A percentile compares a stretch with the other conserved stretches of the same genome.
phyloP scores from a whole-genome alignment of 2,329 filamentous ascomycete genomes.

The Bipolaris gigantea region DNA sequence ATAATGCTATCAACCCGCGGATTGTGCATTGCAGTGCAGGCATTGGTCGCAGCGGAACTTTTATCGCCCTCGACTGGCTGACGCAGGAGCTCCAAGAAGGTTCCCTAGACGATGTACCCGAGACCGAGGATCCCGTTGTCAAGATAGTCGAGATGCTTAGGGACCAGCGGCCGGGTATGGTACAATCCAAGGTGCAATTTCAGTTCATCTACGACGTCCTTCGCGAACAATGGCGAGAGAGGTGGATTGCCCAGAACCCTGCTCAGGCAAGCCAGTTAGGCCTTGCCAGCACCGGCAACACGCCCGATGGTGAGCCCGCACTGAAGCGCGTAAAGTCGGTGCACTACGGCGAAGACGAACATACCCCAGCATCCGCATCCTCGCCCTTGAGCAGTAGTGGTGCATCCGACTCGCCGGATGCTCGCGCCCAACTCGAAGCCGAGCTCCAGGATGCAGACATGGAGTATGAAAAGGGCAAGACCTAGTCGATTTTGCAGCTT shows the following conservation, averaged over 20 bases:
- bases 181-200: conserved; percentile 84
- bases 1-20: conserved; percentile 63
- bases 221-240: conserved; percentile 70
- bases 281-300: conserved; percentile 8
- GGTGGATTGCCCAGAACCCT: conserved; percentile 38
- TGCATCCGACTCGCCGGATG: conserved; percentile 14
- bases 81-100: conserved; percentile 79
- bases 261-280: conserved; percentile 34
- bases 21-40: conserved; percentile 78
- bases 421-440: conserved; percentile 37
- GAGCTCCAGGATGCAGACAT: conserved; percentile 36
- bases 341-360: conserved; percentile 10
- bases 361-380: background rate
- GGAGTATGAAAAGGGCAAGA: conserved; percentile 35
- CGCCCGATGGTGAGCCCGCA: conserved; percentile 23
- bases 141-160: conserved; percentile 78
- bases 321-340: conserved; percentile 37
- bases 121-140: conserved; percentile 69
- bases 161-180: conserved; percentile 92
- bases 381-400: conserved; percentile 7
- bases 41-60: conserved; percentile 91
- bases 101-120: conserved; percentile 56
- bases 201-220: conserved; percentile 87
- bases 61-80: conserved; percentile 93
- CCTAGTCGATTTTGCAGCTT: conserved; percentile 15